Conservation (phyloP, 2,329 filamentous ascomycete species). For the Paraconiothyrium brasiliense region DNA sequence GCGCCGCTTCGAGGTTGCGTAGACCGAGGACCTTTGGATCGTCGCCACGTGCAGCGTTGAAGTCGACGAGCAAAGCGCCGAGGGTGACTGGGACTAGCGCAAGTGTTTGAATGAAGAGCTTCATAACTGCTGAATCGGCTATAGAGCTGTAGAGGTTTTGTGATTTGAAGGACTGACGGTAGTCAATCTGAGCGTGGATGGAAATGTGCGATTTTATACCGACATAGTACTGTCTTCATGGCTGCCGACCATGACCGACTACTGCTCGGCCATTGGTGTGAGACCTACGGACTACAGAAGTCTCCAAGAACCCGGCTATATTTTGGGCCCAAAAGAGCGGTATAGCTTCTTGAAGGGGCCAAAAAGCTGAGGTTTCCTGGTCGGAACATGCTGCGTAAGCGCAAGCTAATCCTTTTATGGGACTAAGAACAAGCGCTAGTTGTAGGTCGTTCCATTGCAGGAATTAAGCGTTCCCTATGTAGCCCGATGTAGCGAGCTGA, state of each 20-base stretch:
- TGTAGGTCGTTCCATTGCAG: no score
- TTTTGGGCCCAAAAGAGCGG: no score
- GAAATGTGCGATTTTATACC: not conserved
- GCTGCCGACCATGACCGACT: not conserved
- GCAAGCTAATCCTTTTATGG: no score
- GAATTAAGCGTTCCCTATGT: no score
- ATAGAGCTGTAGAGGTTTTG: not conserved
- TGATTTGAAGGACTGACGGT: not conserved
- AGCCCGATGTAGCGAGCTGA: no score
- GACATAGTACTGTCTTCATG: not conserved
- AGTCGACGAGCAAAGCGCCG: not conserved
- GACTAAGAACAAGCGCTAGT: no score
- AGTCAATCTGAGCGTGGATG: not conserved
- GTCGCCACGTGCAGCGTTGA: not conserved
- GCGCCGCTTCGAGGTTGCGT: not conserved
- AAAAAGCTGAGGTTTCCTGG: no score
- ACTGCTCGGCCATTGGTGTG: not conserved
- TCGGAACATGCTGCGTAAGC: no score
- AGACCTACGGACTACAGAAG: not conserved
- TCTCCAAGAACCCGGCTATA: no score
- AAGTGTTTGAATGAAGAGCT: not conserved
- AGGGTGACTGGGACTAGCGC: not conserved
- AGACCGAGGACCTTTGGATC: not conserved
- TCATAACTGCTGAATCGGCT: not conserved
- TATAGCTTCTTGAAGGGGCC: no score